Conservation (phyloP, 2,329 filamentous ascomycete species). For the Colletotrichum cuscutae region DNA sequence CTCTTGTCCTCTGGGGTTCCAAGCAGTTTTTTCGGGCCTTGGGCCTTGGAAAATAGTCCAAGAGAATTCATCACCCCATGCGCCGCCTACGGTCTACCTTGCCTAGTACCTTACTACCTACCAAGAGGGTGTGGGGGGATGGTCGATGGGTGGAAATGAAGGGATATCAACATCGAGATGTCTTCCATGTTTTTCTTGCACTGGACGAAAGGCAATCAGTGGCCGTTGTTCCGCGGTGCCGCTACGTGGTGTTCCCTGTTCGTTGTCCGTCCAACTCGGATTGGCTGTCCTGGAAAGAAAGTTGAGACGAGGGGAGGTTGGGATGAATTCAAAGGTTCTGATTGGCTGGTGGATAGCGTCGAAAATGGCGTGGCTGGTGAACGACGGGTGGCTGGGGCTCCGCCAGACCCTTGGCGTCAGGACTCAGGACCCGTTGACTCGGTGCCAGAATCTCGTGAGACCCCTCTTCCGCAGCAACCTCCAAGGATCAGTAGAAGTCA, state of each 20-base stretch:
- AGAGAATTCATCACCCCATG: constrained; percentile 15
- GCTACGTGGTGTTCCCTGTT: constrained; percentile 3
- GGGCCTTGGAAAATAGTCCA: constrained; percentile 9
- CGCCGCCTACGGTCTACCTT: neutral
- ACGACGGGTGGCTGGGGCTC: constrained; percentile 33
- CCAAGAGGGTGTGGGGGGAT: neutral
- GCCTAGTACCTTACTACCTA: neutral
- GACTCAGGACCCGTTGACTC: constrained; percentile 6
- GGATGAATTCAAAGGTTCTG: neutral
- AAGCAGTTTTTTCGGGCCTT: neutral
- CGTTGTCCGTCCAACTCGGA: constrained; percentile 30
- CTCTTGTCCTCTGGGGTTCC: neutral
- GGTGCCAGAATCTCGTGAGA: constrained; percentile 6
- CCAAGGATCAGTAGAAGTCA: neutral
- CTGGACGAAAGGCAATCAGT: constrained; percentile 5
- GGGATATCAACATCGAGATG: constrained; percentile 1
- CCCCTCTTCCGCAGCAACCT: neutral
- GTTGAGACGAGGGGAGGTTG: constrained; percentile 20
- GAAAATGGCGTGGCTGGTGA: constrained; percentile 34
- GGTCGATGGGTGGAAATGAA: constrained; percentile 1
- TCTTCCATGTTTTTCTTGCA: neutral
- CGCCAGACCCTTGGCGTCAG: neutral
- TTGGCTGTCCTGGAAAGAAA: constrained; percentile 4
- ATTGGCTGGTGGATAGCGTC: constrained; percentile 9
- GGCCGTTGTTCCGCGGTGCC: constrained; percentile 6